Conservation (phyloP, 1,284 basidiomycete species). For the Mycosarcoma mackinlayi region DNA sequence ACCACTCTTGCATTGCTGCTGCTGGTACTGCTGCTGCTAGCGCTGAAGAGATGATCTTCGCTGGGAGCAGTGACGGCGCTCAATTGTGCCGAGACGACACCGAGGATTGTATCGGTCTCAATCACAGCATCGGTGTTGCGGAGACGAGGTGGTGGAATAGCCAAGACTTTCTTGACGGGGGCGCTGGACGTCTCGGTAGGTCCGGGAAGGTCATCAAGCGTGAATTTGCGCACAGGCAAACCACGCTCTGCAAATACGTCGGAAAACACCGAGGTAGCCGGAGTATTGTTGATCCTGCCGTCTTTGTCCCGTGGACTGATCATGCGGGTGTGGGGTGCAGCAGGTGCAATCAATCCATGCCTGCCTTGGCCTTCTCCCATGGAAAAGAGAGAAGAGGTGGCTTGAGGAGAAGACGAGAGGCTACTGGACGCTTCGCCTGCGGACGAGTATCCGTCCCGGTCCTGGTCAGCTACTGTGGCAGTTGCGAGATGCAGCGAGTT, state of each 20-base stretch:
- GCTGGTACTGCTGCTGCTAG: too few relatives aligned
- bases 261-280: slow-evolving; percentile 44
- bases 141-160: slow-evolving; percentile 34
- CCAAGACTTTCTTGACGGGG: slow-evolving; percentile 51
- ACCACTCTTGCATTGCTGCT: background rate
- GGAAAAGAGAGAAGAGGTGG: slow-evolving; percentile 24
- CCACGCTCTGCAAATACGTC: slow-evolving; percentile 41
- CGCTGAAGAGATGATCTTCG: slow-evolving; percentile 22
- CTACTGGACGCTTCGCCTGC: slow-evolving; percentile 2
- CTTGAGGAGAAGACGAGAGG: slow-evolving; percentile 14
- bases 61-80: slow-evolving; percentile 15
- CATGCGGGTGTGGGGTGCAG: slow-evolving; percentile 23
- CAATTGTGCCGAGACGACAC: slow-evolving; percentile 54
- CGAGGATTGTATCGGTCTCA: slow-evolving; percentile 56
- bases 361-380: background rate
- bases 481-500: slow-evolving; percentile 20
- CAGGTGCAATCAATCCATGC: background rate
- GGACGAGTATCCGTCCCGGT: background rate
- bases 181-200: slow-evolving; percentile 43
- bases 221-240: slow-evolving; percentile 3
- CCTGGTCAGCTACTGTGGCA: background rate
- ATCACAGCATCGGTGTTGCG: too few relatives aligned
- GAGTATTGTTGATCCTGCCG: slow-evolving; percentile 47
- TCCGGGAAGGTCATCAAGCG: slow-evolving; percentile 41
- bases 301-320: slow-evolving; percentile 19